These are phyloP conservation scores for Exophiala dermatitidis DNA, from an alignment of 2,329 filamentous ascomycete genomes.

Conservation along the genomic window DNA sequence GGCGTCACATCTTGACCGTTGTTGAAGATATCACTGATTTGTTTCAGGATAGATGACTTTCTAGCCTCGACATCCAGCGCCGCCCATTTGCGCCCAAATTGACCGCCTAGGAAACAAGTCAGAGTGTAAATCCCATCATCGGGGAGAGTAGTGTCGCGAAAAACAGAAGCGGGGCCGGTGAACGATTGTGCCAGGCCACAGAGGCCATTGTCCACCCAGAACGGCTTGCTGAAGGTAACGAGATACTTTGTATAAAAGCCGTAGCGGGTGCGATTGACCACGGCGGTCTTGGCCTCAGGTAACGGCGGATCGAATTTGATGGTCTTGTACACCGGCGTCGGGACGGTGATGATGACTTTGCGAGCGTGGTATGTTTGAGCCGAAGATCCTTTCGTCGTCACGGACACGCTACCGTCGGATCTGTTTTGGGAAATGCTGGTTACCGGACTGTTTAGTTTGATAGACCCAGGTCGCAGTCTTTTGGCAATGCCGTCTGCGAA, in stretches of 20 bases:
- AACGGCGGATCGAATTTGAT: conserved; percentile 46
- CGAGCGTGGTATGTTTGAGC: conserved; percentile 32
- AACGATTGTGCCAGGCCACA: conserved; percentile 37
- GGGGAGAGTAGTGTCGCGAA: conserved; percentile 36
- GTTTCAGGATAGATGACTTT: conserved; percentile 29
- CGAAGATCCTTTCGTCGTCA: conserved; percentile 5
- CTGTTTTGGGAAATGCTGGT: conserved; percentile 28
- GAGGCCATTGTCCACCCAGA: conserved; percentile 36
- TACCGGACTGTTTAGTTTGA: conserved; percentile 31
- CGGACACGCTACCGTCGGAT: conserved; percentile 21
- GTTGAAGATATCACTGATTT: conserved; percentile 31
- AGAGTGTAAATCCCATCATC: conserved; percentile 28
- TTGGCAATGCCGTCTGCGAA: conserved; percentile 36
- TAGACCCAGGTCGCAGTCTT: conserved; percentile 29
- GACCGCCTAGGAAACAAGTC: conserved; percentile 38
- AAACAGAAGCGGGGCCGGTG: conserved; percentile 35
- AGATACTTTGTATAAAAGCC: conserved; percentile 50
- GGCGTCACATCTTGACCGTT: conserved; percentile 16
- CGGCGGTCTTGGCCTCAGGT: conserved; percentile 35
- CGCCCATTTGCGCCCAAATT: conserved; percentile 34
- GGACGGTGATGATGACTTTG: conserved; percentile 45
- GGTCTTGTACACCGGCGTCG: conserved; percentile 40
- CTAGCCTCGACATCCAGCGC: conserved; percentile 18
- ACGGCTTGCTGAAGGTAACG: conserved; percentile 37
- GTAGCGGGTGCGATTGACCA: conserved; percentile 34